A percentile compares a stretch with the other conserved stretches of the same genome.
Evolutionary conservation across 768 basidiomycete genomes (phyloP).

Genomic region (Leccinum subgranulosum): DNA sequence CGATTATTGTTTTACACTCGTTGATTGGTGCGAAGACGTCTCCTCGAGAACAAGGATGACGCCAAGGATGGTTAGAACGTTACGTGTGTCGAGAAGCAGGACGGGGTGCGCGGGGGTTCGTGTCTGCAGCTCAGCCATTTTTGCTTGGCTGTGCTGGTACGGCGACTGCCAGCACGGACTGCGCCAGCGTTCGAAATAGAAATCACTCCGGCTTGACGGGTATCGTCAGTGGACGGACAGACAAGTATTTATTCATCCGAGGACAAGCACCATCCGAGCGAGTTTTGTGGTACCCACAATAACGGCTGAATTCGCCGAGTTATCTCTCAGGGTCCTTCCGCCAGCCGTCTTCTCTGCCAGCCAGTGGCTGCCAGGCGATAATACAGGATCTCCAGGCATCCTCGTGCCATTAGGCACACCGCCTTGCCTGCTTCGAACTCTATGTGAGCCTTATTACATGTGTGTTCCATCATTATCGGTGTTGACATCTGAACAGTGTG

Average conservation of each 20-base stretch:
- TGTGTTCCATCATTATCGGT: neutral
- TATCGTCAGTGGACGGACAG: conserved; percentile 11
- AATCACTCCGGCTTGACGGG: conserved; percentile 17
- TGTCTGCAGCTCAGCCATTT: conserved; percentile 1
- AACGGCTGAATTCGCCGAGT: neutral
- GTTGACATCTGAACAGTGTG: conserved; percentile 7
- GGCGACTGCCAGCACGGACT: neutral
- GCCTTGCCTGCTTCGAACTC: neutral
- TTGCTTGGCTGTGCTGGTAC: conserved; percentile 18
- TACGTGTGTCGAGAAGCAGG: neutral
- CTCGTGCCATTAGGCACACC: neutral
- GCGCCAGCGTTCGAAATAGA: neutral
- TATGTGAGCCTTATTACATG: conserved; percentile 2
- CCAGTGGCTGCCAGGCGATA: neutral
- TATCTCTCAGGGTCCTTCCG: conserved; percentile 1
- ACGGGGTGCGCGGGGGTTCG: conserved; percentile 21
- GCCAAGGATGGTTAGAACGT: neutral
- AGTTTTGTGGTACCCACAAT: neutral
- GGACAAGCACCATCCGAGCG: neutral
- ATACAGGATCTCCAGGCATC: neutral
- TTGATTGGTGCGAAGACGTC: neutral
- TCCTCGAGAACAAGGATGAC: neutral
- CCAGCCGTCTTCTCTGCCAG: neutral
- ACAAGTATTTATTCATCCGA: conserved; percentile 10
- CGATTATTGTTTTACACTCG: neutral